phyloP scores from a whole-genome alignment of 345 rosid species.

The Pelargonium nanum region DNA sequence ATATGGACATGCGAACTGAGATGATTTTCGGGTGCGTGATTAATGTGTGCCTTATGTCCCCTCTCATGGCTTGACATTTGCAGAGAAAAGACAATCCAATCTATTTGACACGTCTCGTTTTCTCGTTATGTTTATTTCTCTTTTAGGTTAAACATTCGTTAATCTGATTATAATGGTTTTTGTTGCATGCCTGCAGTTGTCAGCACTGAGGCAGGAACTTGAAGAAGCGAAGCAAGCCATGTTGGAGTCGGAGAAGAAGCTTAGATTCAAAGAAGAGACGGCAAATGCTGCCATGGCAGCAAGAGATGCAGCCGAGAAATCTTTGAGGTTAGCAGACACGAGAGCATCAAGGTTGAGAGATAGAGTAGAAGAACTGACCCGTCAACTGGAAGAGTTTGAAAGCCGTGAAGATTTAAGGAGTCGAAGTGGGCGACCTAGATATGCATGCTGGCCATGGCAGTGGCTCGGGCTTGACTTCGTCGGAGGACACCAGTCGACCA shows the following conservation, averaged over 20 bases:
- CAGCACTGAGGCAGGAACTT: constrained; percentile 60
- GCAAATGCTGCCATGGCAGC: constrained; percentile 97
- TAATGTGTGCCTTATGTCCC: too few relatives aligned
- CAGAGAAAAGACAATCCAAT: too few relatives aligned
- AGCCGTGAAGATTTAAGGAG: constrained; percentile 45
- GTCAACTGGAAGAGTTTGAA: constrained; percentile 74
- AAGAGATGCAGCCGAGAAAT: constrained; percentile 97
- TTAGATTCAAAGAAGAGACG: constrained; percentile 90
- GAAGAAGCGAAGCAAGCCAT: constrained; percentile 74
- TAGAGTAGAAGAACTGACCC: constrained; percentile 78
- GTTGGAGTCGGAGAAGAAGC: constrained; percentile 74
- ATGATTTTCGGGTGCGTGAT: too few relatives aligned
- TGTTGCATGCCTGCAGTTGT: constrained; percentile 36
- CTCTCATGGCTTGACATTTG: too few relatives aligned
- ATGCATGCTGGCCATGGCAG: constrained; percentile 98
- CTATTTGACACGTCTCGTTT: too few relatives aligned
- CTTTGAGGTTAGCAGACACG: constrained; percentile 70
- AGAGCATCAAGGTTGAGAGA: constrained; percentile 90
- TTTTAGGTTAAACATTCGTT: too few relatives aligned
- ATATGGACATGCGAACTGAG: too few relatives aligned
- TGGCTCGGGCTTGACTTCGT: constrained; percentile 93
- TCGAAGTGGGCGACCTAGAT: constrained; percentile 44
- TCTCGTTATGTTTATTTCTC: too few relatives aligned
- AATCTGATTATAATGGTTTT: constrained; percentile 5
- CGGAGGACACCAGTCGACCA: constrained; percentile 41